phyloP scores from a whole-genome alignment of 257 asterid species.

The Perilla frutescens region DNA sequence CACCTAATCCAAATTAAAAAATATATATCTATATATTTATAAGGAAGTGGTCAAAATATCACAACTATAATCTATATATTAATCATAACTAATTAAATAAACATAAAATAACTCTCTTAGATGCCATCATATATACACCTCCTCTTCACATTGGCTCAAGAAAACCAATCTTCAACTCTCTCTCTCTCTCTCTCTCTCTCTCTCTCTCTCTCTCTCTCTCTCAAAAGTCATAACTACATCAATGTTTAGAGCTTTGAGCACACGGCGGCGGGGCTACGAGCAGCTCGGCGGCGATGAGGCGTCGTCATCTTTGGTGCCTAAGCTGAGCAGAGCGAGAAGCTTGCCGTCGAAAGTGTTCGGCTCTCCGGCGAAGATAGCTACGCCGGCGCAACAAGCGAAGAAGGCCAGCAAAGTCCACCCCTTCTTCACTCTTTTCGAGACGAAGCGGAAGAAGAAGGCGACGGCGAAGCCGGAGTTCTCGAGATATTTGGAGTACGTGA shows the following conservation, averaged over 20 bases:
- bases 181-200: background rate
- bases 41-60: conserved; percentile 12
- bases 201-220: background rate
- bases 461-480: conserved; percentile 80
- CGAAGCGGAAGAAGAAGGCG: conserved; percentile 53
- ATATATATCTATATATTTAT: no score
- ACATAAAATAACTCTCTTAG: background rate
- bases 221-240: background rate
- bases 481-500: conserved; percentile 72
- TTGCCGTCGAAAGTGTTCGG: conserved; percentile 45
- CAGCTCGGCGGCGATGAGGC: conserved; percentile 31
- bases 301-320: conserved; percentile 26
- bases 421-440: conserved; percentile 56
- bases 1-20: background rate
- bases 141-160: background rate
- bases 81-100: background rate
- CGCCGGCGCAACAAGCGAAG: conserved; percentile 44
- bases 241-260: conserved; percentile 74
- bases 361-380: conserved; percentile 13
- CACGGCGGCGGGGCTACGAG: conserved; percentile 52
- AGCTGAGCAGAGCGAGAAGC: conserved; percentile 54
- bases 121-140: background rate
- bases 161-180: conserved; percentile 1
- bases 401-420: conserved; percentile 62
- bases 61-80: background rate